Evolutionary conservation across 2,329 filamentous ascomycete species (phyloP), one percentile per base, ranked within the genome.

Genomic region (Endocalyx cinctus): DNA sequence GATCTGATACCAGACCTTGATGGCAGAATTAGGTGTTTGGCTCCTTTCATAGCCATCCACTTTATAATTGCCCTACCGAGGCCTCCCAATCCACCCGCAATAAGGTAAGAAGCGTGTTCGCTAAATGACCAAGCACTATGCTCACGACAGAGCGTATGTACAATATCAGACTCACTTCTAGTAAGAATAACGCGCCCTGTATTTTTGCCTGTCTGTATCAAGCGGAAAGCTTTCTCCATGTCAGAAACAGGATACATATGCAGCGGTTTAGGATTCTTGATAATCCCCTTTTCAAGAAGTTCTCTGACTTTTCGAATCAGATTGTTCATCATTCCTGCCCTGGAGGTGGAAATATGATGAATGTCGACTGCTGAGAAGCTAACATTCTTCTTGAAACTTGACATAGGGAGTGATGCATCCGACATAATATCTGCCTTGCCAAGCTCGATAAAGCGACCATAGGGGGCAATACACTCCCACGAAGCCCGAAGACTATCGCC

Each of bases 381-480:
- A 4, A 32, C 26, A 23, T 46, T 41, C 8, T 28, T 29, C 1
- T 25, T 20, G 10, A 42, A 43, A 0, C 5, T 2, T 0, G 22
- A 29, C 44, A 45, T 47, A 1, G 40, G 34, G 0, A 45, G 17
- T 1, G 29, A 12, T 1, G 34, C 10, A n/a, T 44, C 39, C 0
- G 31, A 17, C 1, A 13, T 17, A 10, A 44, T 39, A 27, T 46
- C 39, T 0, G 29, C 22, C 7, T 38, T 41, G 3, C 41, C 37
- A 6, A 46, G 26, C 17, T 39, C 34, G 5, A 40, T 10, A 42
- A 71, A 62, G 3, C 50, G 52, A 0, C 64, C 66, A 31, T 59
- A 64, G 1, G 51, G 41, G 1, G 66, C 62, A 3, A 72, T 45
- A 27, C 62, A 67, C 2, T 57, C 41, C 61, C 59, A 69, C 0